phyloP scores from a whole-genome alignment of 2,329 filamentous ascomycete species.

The Fusarium tjaetaba region DNA sequence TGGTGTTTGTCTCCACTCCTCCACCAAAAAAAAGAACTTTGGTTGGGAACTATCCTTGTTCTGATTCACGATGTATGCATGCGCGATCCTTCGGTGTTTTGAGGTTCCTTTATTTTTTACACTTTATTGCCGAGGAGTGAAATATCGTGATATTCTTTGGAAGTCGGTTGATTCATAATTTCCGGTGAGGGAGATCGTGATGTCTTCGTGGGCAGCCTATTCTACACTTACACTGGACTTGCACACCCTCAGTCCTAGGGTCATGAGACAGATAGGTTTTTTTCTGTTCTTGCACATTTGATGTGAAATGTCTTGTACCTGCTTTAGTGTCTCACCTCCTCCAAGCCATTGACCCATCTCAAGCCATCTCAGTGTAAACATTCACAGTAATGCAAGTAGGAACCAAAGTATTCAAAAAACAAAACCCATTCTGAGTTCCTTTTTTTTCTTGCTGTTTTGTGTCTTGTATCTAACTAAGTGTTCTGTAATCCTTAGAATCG shows the following conservation, averaged over 20 bases:
- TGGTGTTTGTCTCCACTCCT: slow-evolving; percentile 24
- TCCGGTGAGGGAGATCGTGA: not conserved
- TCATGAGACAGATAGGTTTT: slow-evolving; percentile 21
- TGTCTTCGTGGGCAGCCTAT: slow-evolving; percentile 3
- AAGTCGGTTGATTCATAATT: not conserved
- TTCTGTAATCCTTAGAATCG: slow-evolving; percentile 29
- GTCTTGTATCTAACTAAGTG: slow-evolving; percentile 32
- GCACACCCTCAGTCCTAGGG: slow-evolving; percentile 3
- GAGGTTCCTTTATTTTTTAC: slow-evolving; percentile 23
- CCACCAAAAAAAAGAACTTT: slow-evolving; percentile 25
- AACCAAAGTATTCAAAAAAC: slow-evolving; percentile 7
- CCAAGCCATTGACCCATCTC: not conserved
- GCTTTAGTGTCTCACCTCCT: slow-evolving; percentile 15
- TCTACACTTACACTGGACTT: not conserved
- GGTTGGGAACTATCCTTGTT: slow-evolving; percentile 10
- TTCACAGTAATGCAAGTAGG: not conserved
- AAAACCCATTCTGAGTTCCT: slow-evolving; percentile 31
- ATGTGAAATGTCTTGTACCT: slow-evolving; percentile 12
- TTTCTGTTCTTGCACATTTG: not conserved
- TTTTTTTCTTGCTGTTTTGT: slow-evolving; percentile 29
- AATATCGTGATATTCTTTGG: not conserved
- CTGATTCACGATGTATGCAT: slow-evolving; percentile 13
- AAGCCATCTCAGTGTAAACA: not conserved
- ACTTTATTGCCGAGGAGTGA: not conserved
- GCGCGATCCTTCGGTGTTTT: not conserved